Base-by-base conservation (phyloP, 2,329 filamentous ascomycete species). In the Aspergillus sp. region DNA sequence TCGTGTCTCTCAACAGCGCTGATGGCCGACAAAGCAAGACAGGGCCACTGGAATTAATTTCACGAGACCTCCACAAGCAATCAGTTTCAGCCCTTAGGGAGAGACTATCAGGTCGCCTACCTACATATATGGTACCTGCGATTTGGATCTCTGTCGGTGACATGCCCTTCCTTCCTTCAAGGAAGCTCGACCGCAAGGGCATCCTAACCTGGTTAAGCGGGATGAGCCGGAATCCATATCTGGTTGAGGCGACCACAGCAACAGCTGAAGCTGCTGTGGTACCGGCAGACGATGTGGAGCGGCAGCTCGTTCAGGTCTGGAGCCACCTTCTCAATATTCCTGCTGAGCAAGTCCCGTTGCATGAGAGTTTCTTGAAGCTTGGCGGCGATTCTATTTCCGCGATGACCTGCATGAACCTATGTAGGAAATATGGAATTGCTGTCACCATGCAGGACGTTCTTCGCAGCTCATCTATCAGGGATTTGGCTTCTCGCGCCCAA, bases 331-430 rank as follows among this genome's bases (percentile, higher is more conserved):
- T 77, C 15, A 76, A 76, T 17, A 67, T 77, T 23, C 71, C 73
- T 0, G 53, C 62, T 7, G 63, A 56, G 7, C 68, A 69, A 14
- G 68, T 77, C 17, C 67, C 67, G 25, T 31, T 73, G 31, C 59
- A 70, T n/a, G 66, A 74, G 50, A 72, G 72, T 44, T 82, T 81
- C 60, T 62, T 81, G 4, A 76, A 71, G 6, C 62, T 81, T 2
- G 79, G 79, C 39, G 79, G 79, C 52, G 79, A 82, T 57, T 81
- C 78, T 0, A 80, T 81, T 55, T 79, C 79, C 35, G 79, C 79
- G 0, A 81, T 82, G 76, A 79, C 79, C 49, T 79, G 79, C 40
- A 74, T 79, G 56, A 75, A 76, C 3, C 70, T 77, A 35, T 81
- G 77, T 59, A 78, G 78, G 47, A 79, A 79, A 62, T 66, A 70